A percentile compares a stretch with the other conserved stretches of the same genome.
phyloP scores from a whole-genome alignment of 306 rosid species.

The Ammopiptanthus mongolicus region DNA sequence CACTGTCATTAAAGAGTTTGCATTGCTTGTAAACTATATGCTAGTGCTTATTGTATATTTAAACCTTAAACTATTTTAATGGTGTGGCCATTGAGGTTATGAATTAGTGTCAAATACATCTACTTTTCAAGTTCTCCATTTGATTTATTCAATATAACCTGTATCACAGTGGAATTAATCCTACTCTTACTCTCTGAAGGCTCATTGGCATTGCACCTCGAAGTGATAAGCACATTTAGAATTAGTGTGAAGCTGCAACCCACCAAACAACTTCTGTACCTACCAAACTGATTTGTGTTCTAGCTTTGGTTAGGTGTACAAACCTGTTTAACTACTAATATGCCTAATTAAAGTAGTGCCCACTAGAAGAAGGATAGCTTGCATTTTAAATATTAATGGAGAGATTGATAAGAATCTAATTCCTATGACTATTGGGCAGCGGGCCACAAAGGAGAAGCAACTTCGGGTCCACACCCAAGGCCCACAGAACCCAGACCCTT shows the following conservation, averaged over 20 bases:
- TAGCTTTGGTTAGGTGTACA: not conserved
- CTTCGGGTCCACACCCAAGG: too few relatives aligned
- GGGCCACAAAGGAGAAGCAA: too few relatives aligned
- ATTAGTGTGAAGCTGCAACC: constrained; percentile 9
- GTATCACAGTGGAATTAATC: not conserved
- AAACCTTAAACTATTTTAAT: not conserved
- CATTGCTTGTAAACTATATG: not conserved
- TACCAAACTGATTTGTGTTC: not conserved
- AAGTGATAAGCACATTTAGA: not conserved
- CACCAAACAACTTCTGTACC: not conserved
- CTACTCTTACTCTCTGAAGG: not conserved
- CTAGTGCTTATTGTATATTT: not conserved
- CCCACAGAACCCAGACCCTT: too few relatives aligned
- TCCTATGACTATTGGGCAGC: too few relatives aligned
- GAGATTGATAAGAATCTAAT: not conserved
- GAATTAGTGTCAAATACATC: not conserved
- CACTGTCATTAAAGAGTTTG: not conserved
- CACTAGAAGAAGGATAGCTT: not conserved
- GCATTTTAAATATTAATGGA: not conserved
- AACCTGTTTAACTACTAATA: not conserved
- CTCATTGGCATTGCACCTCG: not conserved
- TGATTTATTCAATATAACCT: constrained; percentile 1
- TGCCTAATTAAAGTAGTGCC: not conserved
- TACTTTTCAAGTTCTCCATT: not conserved
- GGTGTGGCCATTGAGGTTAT: not conserved